Evolutionary conservation across 805 yeast species (phyloP), one percentile per base, ranked within the genome.

Genomic region (Candida pseudofarinosa): DNA sequence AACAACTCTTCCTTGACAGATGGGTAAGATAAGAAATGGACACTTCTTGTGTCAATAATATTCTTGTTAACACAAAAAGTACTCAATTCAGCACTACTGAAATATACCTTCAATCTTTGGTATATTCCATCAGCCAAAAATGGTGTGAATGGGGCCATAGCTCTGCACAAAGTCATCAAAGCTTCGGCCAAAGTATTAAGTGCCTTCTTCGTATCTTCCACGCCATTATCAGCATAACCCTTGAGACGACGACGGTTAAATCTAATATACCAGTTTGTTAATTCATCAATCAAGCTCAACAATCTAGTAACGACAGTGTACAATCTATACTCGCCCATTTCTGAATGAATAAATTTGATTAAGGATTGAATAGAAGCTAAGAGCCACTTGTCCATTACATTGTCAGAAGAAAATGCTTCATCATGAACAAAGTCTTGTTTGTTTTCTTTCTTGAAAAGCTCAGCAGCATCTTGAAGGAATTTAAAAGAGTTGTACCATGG

Each of bases 401-500:
- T 93, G 36, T 76, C 81, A 40, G 95, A 83, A 44, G 65, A 67
- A 46, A 83, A 67, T 3, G 65, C 47, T 20, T 85, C 77, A 57
- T 90, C 84, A 67, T 81, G 90, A 54, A 76, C 72, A 73, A 86
- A 93, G 40, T 81, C 88, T 48, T 77, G 61, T 42, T 77, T 77
- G 38, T 83, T 77, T 42, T 81, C 79, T 73, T 91, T 93, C 70
- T 84, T 81, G 62, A 86, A 77, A 42, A 93, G 69, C 19, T 88
- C 86, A 52, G 90, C 85, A 58, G 95, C 96, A 53, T 93, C 97
- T 59, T 90, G 96, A 74, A 90, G 84, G 74, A 93, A 93, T 68
- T 91, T 93, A 78, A 75, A 91, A 23, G 97, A 87, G 74, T 93
- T 93, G 89, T 91, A 93, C 99, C 98, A 95, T 56, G 99, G 99